Evolutionary conservation across 176 grass and related monocot genomes (phyloP).

Genomic region (Triticum urartu): DNA sequence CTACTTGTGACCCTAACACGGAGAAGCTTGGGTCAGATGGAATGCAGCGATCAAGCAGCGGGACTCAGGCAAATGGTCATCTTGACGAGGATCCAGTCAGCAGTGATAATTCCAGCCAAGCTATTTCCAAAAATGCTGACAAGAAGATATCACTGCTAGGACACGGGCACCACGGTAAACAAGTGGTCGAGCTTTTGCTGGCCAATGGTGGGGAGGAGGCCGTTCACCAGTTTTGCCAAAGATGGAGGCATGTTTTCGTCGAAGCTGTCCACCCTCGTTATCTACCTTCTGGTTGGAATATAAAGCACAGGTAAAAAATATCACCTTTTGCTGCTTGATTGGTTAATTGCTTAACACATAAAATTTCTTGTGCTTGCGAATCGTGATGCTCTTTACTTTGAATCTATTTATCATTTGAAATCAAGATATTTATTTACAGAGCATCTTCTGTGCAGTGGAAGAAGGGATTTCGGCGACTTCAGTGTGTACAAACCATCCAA

Average conservation of each 20-base stretch:
- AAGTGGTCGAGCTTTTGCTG: conserved; percentile 78
- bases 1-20: conserved; percentile 13
- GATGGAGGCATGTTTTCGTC: conserved; percentile 90
- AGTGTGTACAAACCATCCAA: conserved; percentile 80
- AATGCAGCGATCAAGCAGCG: background rate
- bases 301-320: conserved; percentile 81
- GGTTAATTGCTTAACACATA: background rate
- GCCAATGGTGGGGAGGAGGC: conserved; percentile 59
- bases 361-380: background rate
- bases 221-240: conserved; percentile 70
- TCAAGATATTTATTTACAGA: conserved; percentile 14
- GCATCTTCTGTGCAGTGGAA: conserved; percentile 51
- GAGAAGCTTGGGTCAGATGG: background rate
- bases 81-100: conserved; percentile 23
- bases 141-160: conserved; percentile 78
- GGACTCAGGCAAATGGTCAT: conserved; percentile 30
- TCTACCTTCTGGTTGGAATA: conserved; percentile 83
- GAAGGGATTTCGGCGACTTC: conserved; percentile 78
- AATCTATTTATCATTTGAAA: conserved; percentile 16
- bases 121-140: conserved; percentile 35
- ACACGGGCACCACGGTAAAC: conserved; percentile 84
- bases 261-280: conserved; percentile 73
- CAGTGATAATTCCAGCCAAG: conserved; percentile 30
- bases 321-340: background rate
- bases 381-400: background rate